A percentile compares a stretch with the other conserved stretches of the same genome.
These are phyloP conservation scores for Apostasia shenzhenica DNA, from an alignment of 106 monocot genomes.

Conservation along the genomic window DNA sequence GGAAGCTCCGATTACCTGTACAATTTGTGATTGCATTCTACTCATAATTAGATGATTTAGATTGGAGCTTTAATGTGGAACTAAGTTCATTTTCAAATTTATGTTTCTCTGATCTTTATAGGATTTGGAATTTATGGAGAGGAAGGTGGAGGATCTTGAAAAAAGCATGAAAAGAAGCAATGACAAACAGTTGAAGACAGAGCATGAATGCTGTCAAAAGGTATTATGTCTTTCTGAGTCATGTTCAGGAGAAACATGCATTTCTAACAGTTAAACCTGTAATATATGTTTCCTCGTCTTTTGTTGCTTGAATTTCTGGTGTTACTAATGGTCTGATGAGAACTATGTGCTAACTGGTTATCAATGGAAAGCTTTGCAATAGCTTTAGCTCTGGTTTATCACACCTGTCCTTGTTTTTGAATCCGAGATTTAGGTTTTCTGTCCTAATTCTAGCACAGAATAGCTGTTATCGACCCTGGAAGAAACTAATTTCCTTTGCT, in stretches of 20 bases:
- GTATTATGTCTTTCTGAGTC: conserved; percentile 18
- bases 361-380: neutral
- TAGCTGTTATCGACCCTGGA: no score
- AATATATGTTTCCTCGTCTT: neutral
- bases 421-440: neutral
- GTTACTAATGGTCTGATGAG: neutral
- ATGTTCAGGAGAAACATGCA: neutral
- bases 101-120: conserved; percentile 20
- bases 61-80: conserved; percentile 1
- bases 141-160: conserved; percentile 84
- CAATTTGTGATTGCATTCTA: no score
- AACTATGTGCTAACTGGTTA: neutral
- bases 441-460: neutral
- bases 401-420: neutral
- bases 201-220: conserved; percentile 73
- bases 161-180: conserved; percentile 99
- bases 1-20: no score
- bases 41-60: no score
- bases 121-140: conserved; percentile 90
- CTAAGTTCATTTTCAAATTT: neutral
- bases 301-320: neutral
- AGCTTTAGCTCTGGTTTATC: neutral
- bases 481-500: no score
- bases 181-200: conserved; percentile 92
- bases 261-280: neutral